phyloP scores from a whole-genome alignment of 1,139 yeast species.

The Petasospora rhodanensis region DNA sequence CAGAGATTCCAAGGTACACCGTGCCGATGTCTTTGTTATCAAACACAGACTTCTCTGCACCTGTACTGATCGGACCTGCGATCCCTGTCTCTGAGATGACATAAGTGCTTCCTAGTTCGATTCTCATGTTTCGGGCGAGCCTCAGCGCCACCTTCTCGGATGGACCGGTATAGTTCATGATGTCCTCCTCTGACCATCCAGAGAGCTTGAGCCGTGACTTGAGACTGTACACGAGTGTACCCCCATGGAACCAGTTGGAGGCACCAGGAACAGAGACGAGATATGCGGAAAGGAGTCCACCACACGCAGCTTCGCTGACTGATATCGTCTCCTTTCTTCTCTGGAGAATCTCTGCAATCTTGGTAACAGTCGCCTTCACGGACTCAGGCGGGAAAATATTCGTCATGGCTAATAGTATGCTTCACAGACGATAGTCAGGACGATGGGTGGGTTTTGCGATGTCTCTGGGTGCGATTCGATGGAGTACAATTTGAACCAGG shows the following conservation, averaged over 20 bases:
- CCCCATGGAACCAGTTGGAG: conserved; percentile 76
- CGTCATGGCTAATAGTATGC: not conserved
- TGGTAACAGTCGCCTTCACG: conserved; percentile 43
- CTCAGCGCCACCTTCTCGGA: conserved; percentile 70
- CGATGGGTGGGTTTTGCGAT: too few relatives aligned
- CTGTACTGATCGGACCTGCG: conserved; percentile 57
- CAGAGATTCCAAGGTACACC: conserved; percentile 67
- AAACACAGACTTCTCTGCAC: conserved; percentile 11
- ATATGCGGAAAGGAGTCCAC: conserved; percentile 78
- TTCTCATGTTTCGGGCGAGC: conserved; percentile 71
- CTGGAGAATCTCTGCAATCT: conserved; percentile 54
- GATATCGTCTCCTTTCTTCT: conserved; percentile 60
- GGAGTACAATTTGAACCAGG: too few relatives aligned
- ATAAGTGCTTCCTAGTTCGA: conserved; percentile 79
- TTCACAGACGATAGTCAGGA: too few relatives aligned
- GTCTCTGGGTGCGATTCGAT: too few relatives aligned
- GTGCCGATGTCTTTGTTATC: conserved; percentile 48
- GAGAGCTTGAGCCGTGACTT: conserved; percentile 68
- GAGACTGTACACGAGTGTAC: conserved; percentile 73
- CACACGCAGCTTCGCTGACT: conserved; percentile 86
- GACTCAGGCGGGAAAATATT: conserved; percentile 55
- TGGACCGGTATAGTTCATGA: conserved; percentile 73
- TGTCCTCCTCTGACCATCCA: conserved; percentile 75
- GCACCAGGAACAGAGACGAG: conserved; percentile 84
- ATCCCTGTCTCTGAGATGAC: conserved; percentile 83